phyloP scores from a whole-genome alignment of 257 asterid genomes.

The Penstemon davidsonii region DNA sequence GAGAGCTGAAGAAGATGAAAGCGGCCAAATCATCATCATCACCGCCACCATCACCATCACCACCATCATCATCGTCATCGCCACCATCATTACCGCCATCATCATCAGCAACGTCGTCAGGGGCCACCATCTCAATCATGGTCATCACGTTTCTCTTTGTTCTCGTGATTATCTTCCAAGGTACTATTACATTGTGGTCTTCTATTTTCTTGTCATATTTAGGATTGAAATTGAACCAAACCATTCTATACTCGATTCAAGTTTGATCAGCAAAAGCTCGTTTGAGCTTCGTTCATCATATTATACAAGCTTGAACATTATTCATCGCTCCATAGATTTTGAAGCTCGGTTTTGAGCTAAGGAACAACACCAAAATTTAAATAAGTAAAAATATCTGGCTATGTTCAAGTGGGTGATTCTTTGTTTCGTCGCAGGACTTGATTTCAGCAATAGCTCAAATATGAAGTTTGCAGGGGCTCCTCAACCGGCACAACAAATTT shows the following conservation, averaged over 20 bases:
- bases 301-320: neutral
- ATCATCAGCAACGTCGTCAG: slow-evolving; percentile 28
- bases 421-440: slow-evolving; percentile 36
- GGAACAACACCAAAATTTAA: no score
- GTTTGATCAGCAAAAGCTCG: neutral
- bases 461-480: slow-evolving; percentile 39
- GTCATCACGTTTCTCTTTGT: slow-evolving; percentile 51
- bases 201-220: neutral
- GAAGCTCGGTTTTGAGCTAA: neutral
- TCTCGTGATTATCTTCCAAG: slow-evolving; percentile 59
- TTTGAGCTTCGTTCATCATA: neutral
- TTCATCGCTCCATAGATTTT: neutral
- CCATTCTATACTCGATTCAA: neutral
- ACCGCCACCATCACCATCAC: neutral
- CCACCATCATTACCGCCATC: slow-evolving; percentile 32
- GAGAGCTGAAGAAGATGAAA: slow-evolving; percentile 49
- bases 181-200: slow-evolving; percentile 30
- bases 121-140: slow-evolving; percentile 48
- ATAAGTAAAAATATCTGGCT: neutral
- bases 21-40: slow-evolving; percentile 23
- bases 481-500: slow-evolving; percentile 41
- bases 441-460: slow-evolving; percentile 36
- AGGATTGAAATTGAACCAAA: no score
- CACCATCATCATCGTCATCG: slow-evolving; percentile 26
- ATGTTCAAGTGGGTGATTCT: neutral